These are phyloP conservation scores for Plasmodium fragile DNA, from an alignment of 169 alveolate genomes.

Conservation along the genomic window DNA sequence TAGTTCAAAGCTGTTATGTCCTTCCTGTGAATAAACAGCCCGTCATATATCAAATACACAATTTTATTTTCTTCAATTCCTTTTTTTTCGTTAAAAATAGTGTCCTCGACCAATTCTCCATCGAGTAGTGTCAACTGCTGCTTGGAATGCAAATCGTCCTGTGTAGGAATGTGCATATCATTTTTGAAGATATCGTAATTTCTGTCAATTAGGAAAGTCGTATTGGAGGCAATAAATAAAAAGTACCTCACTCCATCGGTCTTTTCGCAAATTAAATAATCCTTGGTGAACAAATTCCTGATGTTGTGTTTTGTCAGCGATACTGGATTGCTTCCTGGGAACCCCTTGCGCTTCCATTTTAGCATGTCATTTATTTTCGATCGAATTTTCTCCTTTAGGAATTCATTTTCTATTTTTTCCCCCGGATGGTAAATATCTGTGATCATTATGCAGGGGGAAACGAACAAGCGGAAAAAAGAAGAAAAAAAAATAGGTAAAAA, in stretches of 20 bases:
- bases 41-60: conserved; percentile 89
- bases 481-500: not conserved
- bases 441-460: conserved; percentile 9
- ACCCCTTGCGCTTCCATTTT: conserved; percentile 90
- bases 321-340: conserved; percentile 93
- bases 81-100: conserved; percentile 27
- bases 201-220: conserved; percentile 90
- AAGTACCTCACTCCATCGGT: conserved; percentile 93
- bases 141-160: conserved; percentile 81
- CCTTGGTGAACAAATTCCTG: conserved; percentile 80
- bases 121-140: conserved; percentile 92
- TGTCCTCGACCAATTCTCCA: conserved; percentile 91
- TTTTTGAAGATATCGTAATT: conserved; percentile 88
- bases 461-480: not conserved
- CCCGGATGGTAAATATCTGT: conserved; percentile 54
- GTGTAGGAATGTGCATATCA: conserved; percentile 86
- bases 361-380: conserved; percentile 82
- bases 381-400: conserved; percentile 72
- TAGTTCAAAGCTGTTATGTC: conserved; percentile 85
- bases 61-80: conserved; percentile 54
- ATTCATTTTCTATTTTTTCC: conserved; percentile 71
- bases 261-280: conserved; percentile 93
- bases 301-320: conserved; percentile 84
- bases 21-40: conserved; percentile 88
- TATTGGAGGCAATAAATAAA: conserved; percentile 89